Evolutionary conservation across 1,139 yeast species (phyloP).

Genomic region (Geotrichum siamense): DNA sequence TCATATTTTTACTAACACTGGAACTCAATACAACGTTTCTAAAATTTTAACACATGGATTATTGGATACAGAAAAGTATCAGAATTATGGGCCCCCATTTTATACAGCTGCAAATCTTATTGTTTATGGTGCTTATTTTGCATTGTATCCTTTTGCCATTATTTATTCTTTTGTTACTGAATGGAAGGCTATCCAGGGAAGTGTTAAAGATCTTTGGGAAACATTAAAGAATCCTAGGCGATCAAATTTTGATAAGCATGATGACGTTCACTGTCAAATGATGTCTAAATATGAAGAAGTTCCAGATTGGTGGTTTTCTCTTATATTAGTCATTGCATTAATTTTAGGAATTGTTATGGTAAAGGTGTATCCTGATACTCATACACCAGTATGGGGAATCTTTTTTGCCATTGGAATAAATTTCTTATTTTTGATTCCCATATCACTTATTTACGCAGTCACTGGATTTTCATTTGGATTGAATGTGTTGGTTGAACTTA

Average conservation of each 20-base stretch:
- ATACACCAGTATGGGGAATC: slow-evolving; percentile 48
- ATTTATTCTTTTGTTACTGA: slow-evolving; percentile 24
- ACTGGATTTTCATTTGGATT: slow-evolving; percentile 49
- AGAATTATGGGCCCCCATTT: slow-evolving; percentile 44
- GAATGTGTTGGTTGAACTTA: slow-evolving; percentile 49
- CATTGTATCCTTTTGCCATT: slow-evolving; percentile 28
- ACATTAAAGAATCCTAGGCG: slow-evolving; percentile 33
- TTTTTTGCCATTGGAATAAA: slow-evolving; percentile 52
- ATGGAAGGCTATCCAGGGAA: slow-evolving; percentile 21
- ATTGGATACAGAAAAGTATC: slow-evolving; percentile 30
- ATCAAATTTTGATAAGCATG: slow-evolving; percentile 28
- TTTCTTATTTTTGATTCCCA: slow-evolving; percentile 49
- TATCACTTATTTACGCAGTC: slow-evolving; percentile 40
- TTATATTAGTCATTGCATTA: slow-evolving; percentile 39
- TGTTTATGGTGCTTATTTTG: slow-evolving; percentile 33
- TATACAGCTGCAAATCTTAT: slow-evolving; percentile 38
- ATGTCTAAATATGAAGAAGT: slow-evolving; percentile 38
- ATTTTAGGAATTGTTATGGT: slow-evolving; percentile 45
- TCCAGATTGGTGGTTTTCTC: slow-evolving; percentile 42
- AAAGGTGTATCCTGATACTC: slow-evolving; percentile 35
- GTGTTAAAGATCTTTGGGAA: slow-evolving; percentile 21
- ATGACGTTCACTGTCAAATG: slow-evolving; percentile 32
- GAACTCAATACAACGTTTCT: slow-evolving; percentile 39
- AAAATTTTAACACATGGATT: slow-evolving; percentile 39
- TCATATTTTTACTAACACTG: slow-evolving; percentile 44